These are phyloP conservation scores for Rubia balearica DNA, from an alignment of 305 asterid species.

Conservation along the genomic window DNA sequence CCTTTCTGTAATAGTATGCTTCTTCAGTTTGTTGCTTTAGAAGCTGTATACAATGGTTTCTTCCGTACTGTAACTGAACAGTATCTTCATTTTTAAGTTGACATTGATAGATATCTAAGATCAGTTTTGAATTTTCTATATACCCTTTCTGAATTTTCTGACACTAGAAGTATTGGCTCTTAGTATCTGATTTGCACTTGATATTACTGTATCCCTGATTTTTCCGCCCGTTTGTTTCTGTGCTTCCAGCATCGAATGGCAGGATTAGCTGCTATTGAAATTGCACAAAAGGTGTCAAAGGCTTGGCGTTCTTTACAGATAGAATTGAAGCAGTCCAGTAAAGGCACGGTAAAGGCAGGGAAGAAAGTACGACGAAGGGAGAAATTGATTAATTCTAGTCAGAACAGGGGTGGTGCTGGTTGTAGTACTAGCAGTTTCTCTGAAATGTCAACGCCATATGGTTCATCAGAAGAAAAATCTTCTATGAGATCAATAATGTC, in stretches of 20 bases:
- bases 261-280: slow-evolving; percentile 94
- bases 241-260: slow-evolving; percentile 91
- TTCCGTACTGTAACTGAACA: neutral
- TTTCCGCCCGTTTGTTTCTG: slow-evolving; percentile 20
- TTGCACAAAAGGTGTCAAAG: slow-evolving; percentile 86
- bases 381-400: slow-evolving; percentile 54
- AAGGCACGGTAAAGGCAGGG: slow-evolving; percentile 63
- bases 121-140: neutral
- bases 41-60: neutral
- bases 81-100: neutral
- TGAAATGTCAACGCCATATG: slow-evolving; percentile 46
- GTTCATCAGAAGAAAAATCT: slow-evolving; percentile 61
- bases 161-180: neutral
- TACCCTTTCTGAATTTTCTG: neutral
- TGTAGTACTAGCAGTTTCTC: slow-evolving; percentile 82
- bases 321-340: slow-evolving; percentile 73
- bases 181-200: neutral
- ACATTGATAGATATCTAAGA: neutral
- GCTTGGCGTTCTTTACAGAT: slow-evolving; percentile 89
- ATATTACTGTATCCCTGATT: slow-evolving; percentile 15
- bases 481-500: slow-evolving; percentile 65
- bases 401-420: slow-evolving; percentile 98
- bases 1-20: neutral
- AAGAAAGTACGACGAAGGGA: slow-evolving; percentile 72
- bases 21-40: neutral